These are phyloP conservation scores for Lichtheimia hyalospora DNA, from an alignment of 371 early-diverging fungal genomes.

Conservation along the genomic window DNA sequence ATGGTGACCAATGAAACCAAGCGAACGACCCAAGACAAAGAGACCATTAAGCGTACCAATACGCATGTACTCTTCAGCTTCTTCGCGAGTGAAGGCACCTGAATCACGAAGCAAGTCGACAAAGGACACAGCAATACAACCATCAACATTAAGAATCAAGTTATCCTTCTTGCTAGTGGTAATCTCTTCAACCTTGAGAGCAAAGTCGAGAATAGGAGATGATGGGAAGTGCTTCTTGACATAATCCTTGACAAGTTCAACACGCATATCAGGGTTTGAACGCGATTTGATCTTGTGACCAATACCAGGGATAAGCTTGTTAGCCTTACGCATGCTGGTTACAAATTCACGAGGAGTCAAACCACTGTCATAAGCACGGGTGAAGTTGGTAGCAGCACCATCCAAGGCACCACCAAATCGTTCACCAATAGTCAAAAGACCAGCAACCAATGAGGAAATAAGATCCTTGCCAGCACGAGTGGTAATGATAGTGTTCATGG, in stretches of 20 bases:
- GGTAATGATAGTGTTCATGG: constrained; percentile 98
- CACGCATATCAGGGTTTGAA: constrained; percentile 97
- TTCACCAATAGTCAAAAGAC: constrained; percentile 95
- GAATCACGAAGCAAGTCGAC: constrained; percentile 93
- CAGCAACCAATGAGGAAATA: constrained; percentile 91
- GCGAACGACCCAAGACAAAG: constrained; percentile 93
- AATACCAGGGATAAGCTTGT: constrained; percentile 94
- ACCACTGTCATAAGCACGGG: constrained; percentile 87
- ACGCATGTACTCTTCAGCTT: constrained; percentile 94
- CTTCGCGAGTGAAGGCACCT: constrained; percentile 92
- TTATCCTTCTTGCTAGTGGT: constrained; percentile 98
- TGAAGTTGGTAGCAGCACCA: constrained; percentile 92
- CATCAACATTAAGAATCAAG: constrained; percentile 96
- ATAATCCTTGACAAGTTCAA: constrained; percentile 90
- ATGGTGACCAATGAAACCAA: constrained; percentile 97
- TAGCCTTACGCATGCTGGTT: constrained; percentile 85
- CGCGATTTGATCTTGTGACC: constrained; percentile 99
- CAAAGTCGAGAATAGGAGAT: constrained; percentile 90
- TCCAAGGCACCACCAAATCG: constrained; percentile 98
- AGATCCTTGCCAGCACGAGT: constrained; percentile 98
- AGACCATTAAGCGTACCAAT: constrained; percentile 97
- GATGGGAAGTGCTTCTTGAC: constrained; percentile 89
- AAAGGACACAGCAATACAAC: constrained; percentile 94
- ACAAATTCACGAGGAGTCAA: constrained; percentile 91
- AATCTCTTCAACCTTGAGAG: constrained; percentile 91